A percentile compares a stretch with the other conserved stretches of the same genome.
These are phyloP conservation scores for Scedosporium boydii DNA, from an alignment of 2,329 filamentous ascomycete species.

Conservation along the genomic window DNA sequence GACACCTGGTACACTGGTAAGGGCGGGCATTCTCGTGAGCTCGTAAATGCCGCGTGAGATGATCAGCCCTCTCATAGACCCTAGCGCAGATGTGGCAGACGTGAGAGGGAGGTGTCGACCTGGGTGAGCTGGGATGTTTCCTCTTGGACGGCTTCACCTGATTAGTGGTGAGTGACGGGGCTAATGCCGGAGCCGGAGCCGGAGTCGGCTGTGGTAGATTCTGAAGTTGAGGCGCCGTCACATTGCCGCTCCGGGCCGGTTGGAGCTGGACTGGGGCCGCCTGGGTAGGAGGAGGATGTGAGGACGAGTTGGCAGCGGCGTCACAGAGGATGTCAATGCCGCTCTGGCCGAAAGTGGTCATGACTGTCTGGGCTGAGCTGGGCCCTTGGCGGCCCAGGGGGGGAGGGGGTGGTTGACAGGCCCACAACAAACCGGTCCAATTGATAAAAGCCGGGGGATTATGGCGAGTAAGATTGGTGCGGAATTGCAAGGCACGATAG, in stretches of 20 bases:
- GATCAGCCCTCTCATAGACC: slow-evolving; percentile 43
- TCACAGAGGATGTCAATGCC: slow-evolving; percentile 7
- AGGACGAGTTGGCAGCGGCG: slow-evolving; percentile 4
- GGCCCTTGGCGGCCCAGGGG: background rate
- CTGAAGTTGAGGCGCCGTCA: background rate
- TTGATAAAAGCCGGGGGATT: background rate
- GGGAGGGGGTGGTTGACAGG: background rate
- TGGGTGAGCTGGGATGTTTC: background rate
- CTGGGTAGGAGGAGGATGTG: background rate
- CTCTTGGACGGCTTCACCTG: slow-evolving; percentile 2
- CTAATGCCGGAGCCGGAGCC: background rate
- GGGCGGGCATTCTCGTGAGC: slow-evolving; percentile 41
- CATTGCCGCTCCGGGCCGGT: background rate
- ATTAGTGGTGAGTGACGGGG: background rate
- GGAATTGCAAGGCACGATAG: background rate
- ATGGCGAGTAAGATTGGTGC: background rate
- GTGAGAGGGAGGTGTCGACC: slow-evolving; percentile 14
- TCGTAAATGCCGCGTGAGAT: slow-evolving; percentile 42
- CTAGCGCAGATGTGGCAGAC: slow-evolving; percentile 42
- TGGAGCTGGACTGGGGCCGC: background rate
- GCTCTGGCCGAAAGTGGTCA: slow-evolving; percentile 4
- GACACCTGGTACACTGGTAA: slow-evolving; percentile 39
- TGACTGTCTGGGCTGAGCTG: background rate
- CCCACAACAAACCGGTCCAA: background rate
- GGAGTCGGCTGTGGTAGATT: background rate